Evolutionary conservation across 176 grass and related monocot species (phyloP).

Genomic region (Leersia perrieri): DNA sequence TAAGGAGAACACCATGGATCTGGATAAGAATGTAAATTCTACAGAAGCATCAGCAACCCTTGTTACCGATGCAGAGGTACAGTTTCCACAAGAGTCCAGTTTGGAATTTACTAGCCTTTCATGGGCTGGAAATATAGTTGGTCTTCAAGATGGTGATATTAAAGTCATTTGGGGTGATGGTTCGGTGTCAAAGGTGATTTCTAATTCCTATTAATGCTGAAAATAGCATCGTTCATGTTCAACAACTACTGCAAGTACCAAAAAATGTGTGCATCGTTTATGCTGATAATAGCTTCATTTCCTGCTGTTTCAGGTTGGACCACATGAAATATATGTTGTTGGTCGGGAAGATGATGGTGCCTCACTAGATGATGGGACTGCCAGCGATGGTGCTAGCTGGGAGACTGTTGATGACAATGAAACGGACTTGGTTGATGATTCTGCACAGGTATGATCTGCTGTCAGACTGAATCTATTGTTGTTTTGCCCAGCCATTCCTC

Average conservation of each 20-base stretch:
- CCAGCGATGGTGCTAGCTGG: slow-evolving; percentile 76
- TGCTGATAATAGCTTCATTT: neutral
- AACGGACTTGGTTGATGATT: slow-evolving; percentile 56
- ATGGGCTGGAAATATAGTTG: slow-evolving; percentile 87
- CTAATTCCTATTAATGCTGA: neutral
- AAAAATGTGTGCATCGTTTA: neutral
- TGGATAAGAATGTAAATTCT: slow-evolving; percentile 41
- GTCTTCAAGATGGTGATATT: slow-evolving; percentile 75
- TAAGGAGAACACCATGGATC: slow-evolving; percentile 37
- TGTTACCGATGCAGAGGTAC: slow-evolving; percentile 41
- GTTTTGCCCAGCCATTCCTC: neutral
- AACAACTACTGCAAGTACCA: slow-evolving; percentile 1
- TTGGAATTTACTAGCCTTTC: slow-evolving; percentile 51
- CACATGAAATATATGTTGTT: slow-evolving; percentile 89
- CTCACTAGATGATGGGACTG: slow-evolving; percentile 66
- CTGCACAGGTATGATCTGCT: slow-evolving; percentile 59
- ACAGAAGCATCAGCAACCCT: slow-evolving; percentile 13
- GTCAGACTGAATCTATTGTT: neutral
- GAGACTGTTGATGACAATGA: slow-evolving; percentile 92
- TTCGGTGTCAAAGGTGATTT: slow-evolving; percentile 66
- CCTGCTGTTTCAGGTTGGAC: slow-evolving; percentile 64
- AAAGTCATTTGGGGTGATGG: slow-evolving; percentile 87
- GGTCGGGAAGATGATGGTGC: slow-evolving; percentile 77
- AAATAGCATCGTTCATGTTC: slow-evolving; percentile 20
- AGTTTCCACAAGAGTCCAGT: slow-evolving; percentile 36